phyloP scores from a whole-genome alignment of 768 basidiomycete genomes.

The Suillus alpinus region DNA sequence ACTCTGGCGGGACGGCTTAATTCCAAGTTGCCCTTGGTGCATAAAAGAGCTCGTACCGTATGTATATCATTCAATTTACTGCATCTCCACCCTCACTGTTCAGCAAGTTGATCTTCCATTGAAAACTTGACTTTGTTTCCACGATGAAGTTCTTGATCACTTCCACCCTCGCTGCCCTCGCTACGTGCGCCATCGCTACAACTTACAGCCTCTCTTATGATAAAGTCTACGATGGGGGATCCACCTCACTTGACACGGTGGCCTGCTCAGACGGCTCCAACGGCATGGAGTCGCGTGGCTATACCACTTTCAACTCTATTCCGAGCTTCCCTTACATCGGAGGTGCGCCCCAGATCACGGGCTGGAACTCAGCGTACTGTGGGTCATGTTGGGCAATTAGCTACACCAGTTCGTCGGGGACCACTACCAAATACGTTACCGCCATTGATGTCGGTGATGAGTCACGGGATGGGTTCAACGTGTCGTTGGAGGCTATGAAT shows the following conservation, averaged over 20 bases:
- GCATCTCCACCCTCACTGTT: neutral
- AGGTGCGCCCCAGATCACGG: conserved; percentile 47
- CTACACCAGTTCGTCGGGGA: conserved; percentile 34
- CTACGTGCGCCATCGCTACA: conserved; percentile 1
- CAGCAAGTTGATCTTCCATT: neutral
- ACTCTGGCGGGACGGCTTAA: neutral
- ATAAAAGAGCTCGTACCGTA: neutral
- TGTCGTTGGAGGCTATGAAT: conserved; percentile 34
- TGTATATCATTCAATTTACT: neutral
- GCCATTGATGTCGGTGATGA: conserved; percentile 49
- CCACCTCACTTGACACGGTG: conserved; percentile 38
- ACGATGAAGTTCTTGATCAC: neutral
- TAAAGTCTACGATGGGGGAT: conserved; percentile 44
- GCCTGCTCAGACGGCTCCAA: conserved; percentile 52
- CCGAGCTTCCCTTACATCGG: conserved; percentile 62
- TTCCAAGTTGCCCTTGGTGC: neutral
- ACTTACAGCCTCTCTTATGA: conserved; percentile 40
- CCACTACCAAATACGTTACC: conserved; percentile 42
- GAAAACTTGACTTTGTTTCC: neutral
- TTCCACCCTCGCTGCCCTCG: conserved; percentile 9
- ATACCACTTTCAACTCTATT: conserved; percentile 47
- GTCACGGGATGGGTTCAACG: conserved; percentile 31
- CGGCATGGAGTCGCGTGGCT: conserved; percentile 45
- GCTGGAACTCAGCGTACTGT: conserved; percentile 52
- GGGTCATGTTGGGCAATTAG: conserved; percentile 61